Evolutionary conservation across 768 basidiomycete genomes (phyloP), one percentile per base, ranked within the genome.

Genomic region (Hirschioporus abietinus): DNA sequence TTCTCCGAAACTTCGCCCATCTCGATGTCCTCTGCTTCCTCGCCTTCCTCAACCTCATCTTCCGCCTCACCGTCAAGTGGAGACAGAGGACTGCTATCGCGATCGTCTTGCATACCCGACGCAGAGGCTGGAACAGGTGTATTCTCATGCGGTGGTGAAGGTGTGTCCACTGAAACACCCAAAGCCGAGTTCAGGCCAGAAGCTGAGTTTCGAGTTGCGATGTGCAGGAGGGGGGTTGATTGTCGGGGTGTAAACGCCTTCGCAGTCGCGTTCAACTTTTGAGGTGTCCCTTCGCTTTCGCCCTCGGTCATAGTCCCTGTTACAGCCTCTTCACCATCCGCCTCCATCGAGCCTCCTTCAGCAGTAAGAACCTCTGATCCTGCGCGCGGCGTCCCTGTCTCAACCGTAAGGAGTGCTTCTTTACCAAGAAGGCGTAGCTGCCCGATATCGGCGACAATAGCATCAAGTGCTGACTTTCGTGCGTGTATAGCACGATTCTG

Each of bases 1-100:
- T 81, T 85, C 72, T 94, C 92, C 68, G 91, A 88, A 2, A 94
- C 84, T 73, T 94, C 92, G n/a, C 92, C 92, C 92, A 94, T 94
- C 76, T 94, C 92, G 69, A 94, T 93, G 68, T 94, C 92, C 69
- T 91, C 84, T 30, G 81, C 62, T 36, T 69, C 86, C 75, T 69
- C 77, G 15, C 66, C 68, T 70, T 69, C 70, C 66, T 76, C 77
- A 3, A 68, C 65, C 27, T 61, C 30, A 3, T 34, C 30, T 34
- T 61, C 60, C 3, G 24, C 23, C 60, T 66, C 30, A n/a, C 26
- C 18, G 24, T 20, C 35, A 36, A 60, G 25, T 18, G 66, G 62
- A 2, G 68, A 62, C 27, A 34, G 64, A 10, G 64, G 60, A 15
- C 36, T 52, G 10, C 62, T 25, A 15, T 59, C 67, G 17, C 62